Evolutionary conservation across 495 filamentous ascomycete species (phyloP).

Genomic region (Beverwykella pulmonaria): DNA sequence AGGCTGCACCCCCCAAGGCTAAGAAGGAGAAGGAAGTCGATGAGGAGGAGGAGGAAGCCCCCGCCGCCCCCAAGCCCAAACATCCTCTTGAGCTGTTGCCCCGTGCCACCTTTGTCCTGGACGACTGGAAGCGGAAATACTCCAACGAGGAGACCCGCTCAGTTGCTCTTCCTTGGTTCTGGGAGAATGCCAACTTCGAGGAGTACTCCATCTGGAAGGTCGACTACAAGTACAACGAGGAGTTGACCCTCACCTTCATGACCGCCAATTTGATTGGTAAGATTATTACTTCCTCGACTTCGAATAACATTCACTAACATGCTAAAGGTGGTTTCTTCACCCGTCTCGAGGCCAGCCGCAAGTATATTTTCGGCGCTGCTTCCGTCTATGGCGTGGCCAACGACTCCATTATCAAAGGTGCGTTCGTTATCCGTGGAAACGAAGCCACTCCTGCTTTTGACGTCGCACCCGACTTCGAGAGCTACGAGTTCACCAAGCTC

Average conservation of each 20-base stretch:
- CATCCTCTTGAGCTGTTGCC: constrained; percentile 89
- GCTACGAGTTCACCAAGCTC: constrained; percentile 93
- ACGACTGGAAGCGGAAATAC: constrained; percentile 99
- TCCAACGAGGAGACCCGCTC: constrained; percentile 89
- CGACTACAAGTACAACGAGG: constrained; percentile 97
- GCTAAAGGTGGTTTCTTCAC: constrained; percentile 83
- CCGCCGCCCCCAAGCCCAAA: constrained; percentile 84
- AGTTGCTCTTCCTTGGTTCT: constrained; percentile 94
- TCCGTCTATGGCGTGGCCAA: constrained; percentile 87
- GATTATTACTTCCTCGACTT: constrained; percentile 14
- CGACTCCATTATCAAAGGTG: constrained; percentile 85
- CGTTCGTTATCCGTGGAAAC: constrained; percentile 91
- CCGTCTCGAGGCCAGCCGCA: constrained; percentile 96
- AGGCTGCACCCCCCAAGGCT: constrained; percentile 43
- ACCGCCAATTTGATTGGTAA: constrained; percentile 87
- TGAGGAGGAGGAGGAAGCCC: constrained; percentile 70
- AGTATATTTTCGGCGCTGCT: constrained; percentile 94
- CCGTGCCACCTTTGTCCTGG: constrained; percentile 76
- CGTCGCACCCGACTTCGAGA: constrained; percentile 95
- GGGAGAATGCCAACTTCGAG: constrained; percentile 86
- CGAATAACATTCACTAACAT: constrained; percentile 29
- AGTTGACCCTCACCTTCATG: constrained; percentile 98
- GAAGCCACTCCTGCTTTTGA: constrained; percentile 85
- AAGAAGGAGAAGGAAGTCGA: constrained; percentile 55
- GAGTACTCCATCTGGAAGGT: constrained; percentile 94